Percentiles rank a stretch among this genome's conserved stretches.
Conservation (phyloP, 2,329 filamentous ascomycete species). For the Epichloe aotearoae region DNA sequence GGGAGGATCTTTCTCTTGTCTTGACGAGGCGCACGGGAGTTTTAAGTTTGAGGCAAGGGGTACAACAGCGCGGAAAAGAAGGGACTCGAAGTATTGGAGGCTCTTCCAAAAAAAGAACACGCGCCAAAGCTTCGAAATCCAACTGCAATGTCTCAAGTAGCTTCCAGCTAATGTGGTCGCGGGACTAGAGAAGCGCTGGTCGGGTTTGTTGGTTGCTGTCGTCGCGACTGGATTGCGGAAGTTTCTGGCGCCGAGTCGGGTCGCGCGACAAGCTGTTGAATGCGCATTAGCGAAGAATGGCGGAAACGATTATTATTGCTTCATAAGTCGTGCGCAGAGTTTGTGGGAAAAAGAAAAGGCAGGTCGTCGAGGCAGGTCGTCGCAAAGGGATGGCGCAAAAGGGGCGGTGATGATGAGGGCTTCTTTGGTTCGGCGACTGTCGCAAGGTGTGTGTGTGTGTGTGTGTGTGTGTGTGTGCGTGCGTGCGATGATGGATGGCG, state of each 20-base stretch:
- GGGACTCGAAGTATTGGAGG: background rate
- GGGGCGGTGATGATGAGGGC: background rate
- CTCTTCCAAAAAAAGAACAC: background rate
- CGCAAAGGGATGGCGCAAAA: background rate
- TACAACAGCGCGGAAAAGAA: background rate
- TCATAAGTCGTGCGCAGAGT: background rate
- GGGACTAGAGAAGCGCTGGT: background rate
- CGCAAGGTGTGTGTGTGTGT: background rate
- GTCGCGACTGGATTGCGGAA: constrained; percentile 5
- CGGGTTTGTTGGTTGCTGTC: constrained; percentile 1
- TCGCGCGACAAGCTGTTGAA: constrained; percentile 2
- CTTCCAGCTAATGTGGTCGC: background rate
- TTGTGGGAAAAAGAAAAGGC: background rate
- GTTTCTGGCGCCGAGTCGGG: constrained; percentile 4
- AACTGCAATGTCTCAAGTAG: constrained; percentile 1
- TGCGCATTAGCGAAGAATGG: constrained; percentile 2
- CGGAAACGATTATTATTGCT: background rate
- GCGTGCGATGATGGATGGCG: background rate
- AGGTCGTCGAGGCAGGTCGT: background rate
- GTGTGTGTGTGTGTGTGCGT: background rate
- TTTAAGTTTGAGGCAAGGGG: constrained; percentile 8
- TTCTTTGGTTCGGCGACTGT: background rate
- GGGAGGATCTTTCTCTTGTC: background rate
- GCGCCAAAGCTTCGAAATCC: background rate
- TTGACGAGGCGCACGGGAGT: constrained; percentile 6